Evolutionary conservation across 352 stramenopile species (phyloP).

Genomic region (Thraustotheca clavata): DNA sequence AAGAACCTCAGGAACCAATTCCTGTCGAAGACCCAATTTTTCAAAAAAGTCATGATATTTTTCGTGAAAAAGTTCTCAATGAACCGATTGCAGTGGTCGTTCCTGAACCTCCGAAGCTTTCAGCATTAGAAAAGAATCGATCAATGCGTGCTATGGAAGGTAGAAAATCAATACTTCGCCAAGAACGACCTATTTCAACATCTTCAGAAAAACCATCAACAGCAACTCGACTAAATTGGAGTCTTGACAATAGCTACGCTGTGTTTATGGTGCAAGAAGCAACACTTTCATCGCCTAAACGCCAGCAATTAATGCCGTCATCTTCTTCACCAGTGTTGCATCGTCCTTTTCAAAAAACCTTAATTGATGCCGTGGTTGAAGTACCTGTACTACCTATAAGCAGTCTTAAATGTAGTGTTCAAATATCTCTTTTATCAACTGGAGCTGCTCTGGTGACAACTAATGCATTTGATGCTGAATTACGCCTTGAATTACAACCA

Average conservation of each 20-base stretch:
- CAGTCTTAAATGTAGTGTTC: neutral
- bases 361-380: neutral
- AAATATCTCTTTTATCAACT: neutral
- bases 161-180: no score
- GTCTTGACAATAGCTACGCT: constrained; percentile 8
- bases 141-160: constrained; percentile 20
- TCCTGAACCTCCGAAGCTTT: neutral
- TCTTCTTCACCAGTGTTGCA: neutral
- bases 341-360: constrained; percentile 8
- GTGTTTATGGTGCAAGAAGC: constrained; percentile 18
- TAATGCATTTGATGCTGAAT: neutral
- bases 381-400: neutral
- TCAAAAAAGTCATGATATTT: constrained; percentile 22
- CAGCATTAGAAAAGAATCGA: neutral
- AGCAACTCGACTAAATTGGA: neutral
- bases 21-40: neutral
- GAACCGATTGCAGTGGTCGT: neutral
- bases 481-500: neutral
- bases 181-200: neutral
- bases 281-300: neutral
- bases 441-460: neutral
- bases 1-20: constrained; percentile 1
- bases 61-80: neutral
- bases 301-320: neutral
- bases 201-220: neutral